phyloP scores from a whole-genome alignment of 352 stramenopile species.

The Halophytophthora polymorphica region DNA sequence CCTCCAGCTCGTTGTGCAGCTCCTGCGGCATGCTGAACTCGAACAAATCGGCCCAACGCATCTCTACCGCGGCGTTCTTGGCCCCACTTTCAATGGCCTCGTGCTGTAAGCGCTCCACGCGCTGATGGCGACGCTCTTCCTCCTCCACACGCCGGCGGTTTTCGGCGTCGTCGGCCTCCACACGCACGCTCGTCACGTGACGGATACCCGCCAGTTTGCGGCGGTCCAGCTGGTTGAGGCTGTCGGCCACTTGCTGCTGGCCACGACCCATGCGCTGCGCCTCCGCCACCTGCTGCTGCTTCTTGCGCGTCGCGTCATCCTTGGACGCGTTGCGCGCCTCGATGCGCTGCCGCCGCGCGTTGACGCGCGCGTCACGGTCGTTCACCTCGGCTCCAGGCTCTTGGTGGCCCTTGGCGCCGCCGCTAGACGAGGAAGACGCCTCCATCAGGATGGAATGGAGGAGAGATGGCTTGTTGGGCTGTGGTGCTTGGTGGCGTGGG shows the following conservation, averaged over 20 bases:
- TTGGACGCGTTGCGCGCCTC: constrained; percentile 77
- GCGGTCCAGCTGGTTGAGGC: constrained; percentile 70
- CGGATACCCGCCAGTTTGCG: constrained; percentile 82
- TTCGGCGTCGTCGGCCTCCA: constrained; percentile 88
- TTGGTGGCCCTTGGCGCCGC: constrained; percentile 27
- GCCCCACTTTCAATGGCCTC: constrained; percentile 88
- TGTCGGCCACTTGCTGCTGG: constrained; percentile 75
- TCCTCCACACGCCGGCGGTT: constrained; percentile 88
- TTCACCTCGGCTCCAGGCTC: constrained; percentile 29
- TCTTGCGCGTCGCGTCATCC: constrained; percentile 74
- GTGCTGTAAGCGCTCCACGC: constrained; percentile 87
- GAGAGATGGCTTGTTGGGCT: too few species aligned
- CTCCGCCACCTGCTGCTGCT: constrained; percentile 60
- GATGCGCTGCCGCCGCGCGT: constrained; percentile 64
- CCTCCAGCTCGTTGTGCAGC: constrained; percentile 87
- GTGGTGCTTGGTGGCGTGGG: too few species aligned
- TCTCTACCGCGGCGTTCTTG: constrained; percentile 92
- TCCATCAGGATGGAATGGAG: constrained; percentile 5
- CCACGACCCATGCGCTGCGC: constrained; percentile 65
- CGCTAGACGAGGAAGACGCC: constrained; percentile 5
- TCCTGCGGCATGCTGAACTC: constrained; percentile 94
- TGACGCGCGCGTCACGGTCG: constrained; percentile 63
- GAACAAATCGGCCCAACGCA: constrained; percentile 89
- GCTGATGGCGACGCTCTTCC: constrained; percentile 83
- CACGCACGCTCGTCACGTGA: constrained; percentile 89